Base-by-base conservation (phyloP, 805 yeast genomes). In the Yarrowia sp. region DNA sequence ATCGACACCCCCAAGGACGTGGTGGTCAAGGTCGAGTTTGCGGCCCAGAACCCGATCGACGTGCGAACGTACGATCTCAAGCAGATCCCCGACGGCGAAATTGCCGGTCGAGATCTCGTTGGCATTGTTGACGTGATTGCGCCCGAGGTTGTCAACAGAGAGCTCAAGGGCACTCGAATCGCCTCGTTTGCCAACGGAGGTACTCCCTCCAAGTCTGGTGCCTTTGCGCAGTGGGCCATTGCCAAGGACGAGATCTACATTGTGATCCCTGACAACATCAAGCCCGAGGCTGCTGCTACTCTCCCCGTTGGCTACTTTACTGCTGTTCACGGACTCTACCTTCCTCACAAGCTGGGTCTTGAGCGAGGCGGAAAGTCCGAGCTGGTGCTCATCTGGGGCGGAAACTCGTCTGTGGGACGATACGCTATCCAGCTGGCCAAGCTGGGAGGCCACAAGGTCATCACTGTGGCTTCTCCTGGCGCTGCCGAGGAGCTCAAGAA, bases 11-110 rank as follows among this genome's bases (percentile, higher is more conserved):
- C 60, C 27, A 24, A 38, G 8, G 60, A 55, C 8, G 47, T 55
- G 19, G 36, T 55, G 8, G 35, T 55, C 36, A 27, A 55, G 36
- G 60, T 55, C 25, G 60, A 55, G 29, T 55, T 38, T 55, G 60
- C 60, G 2, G 60, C 60, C 27, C 60, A 55, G 33, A 55, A 55
- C 36, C 60, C 60, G 35, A 39, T 55, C 27, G 60, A 55, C 29
- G 60, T 55, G 19, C 44, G 44, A 24, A 55, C 47, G 3, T 27
- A 38, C 18, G 60, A 55, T 38, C 36, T 55, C 9, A 36, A 55
- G n/a, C 60, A 38, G 39, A 55, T 55, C 13, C 47, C 60, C 13
- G 60, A 55, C 7, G 60, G 60, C 13, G 60, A 36, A 5, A 55
- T 55, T 10, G 60, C 47, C 6, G 60, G 60, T 9, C 24, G 47